Base-by-base conservation (phyloP, 345 rosid species). In the Eucalyptus albens region DNA sequence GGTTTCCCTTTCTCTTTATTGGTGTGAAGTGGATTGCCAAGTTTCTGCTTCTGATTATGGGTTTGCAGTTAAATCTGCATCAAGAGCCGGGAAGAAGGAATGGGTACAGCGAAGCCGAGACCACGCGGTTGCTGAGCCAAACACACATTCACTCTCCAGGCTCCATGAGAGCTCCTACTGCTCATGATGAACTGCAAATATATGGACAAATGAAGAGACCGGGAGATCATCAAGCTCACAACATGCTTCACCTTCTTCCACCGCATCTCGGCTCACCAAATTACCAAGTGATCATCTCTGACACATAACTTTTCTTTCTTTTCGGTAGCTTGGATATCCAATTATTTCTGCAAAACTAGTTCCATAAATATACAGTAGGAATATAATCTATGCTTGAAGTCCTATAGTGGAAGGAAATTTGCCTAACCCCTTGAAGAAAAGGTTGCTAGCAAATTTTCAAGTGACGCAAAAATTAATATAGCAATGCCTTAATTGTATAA, bases 51-150 rank as follows among this genome's bases (percentile, higher is more conserved):
- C 86, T 29, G 26, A 87, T 85, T 40, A 11, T 89, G 19, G 62
- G 89, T 50, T 67, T 59, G 81, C 65, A 87, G 42, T 49, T 49
- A 56, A 59, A 81, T 85, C 90, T 55, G 80, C 89, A 87, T 90
- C 90, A 89, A 85, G 92, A 92, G 37, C 49, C 86, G 2, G 59
- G 88, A 51, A 90, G 91, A 90, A 87, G 89, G 89, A 93, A 92
- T 44, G 91, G 92, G 8, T 92, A 90, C 88, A 67, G 87, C 7
- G 97, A 95, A 89, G 90, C 93, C 4, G 97, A 95, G 87, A 91
- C 96, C 49, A 87, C 91, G 90, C 95, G 89, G 90, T 95, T 94
- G 86, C 94, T 94, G 55, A 94, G 94, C 92, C 97, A 93, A 90
- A 91, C 94, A 21, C 94, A 93, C 69, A 92, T 95, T 87, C 94